These are phyloP conservation scores for Purshia tridentata DNA, from an alignment of 306 rosid genomes.

Conservation along the genomic window DNA sequence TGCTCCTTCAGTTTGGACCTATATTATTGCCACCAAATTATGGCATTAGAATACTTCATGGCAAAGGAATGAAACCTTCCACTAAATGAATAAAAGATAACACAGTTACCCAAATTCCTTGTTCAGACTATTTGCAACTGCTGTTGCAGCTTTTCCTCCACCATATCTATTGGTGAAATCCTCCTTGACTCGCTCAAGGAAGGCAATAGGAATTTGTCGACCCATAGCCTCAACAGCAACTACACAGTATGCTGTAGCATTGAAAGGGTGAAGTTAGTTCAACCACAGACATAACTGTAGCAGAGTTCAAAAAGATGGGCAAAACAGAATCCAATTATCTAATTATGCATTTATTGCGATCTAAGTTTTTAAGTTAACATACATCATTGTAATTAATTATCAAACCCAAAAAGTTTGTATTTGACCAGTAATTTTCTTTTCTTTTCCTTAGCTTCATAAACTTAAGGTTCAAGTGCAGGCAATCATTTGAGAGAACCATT, in stretches of 20 bases:
- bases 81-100: constrained; percentile 2
- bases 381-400: background rate
- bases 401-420: background rate
- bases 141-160: constrained; percentile 84
- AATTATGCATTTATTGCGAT: background rate
- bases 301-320: background rate
- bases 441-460: background rate
- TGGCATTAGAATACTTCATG: constrained; percentile 21
- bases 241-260: constrained; percentile 73
- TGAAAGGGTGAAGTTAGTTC: constrained; percentile 35
- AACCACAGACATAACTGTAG: constrained; percentile 14
- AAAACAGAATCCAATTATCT: background rate
- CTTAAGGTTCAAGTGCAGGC: background rate
- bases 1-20: constrained; percentile 89
- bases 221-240: constrained; percentile 85
- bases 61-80: background rate
- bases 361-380: background rate
- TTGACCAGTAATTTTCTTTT: background rate
- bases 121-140: constrained; percentile 69
- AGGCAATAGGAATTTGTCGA: constrained; percentile 80
- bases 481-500: background rate
- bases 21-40: constrained; percentile 21
- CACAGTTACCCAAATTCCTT: constrained; percentile 74
- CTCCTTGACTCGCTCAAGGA: constrained; percentile 84
- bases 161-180: constrained; percentile 76